Base-by-base conservation (phyloP, 176 grass and related monocot species). In the bread wheat (Triticum aestivum) region DNA sequence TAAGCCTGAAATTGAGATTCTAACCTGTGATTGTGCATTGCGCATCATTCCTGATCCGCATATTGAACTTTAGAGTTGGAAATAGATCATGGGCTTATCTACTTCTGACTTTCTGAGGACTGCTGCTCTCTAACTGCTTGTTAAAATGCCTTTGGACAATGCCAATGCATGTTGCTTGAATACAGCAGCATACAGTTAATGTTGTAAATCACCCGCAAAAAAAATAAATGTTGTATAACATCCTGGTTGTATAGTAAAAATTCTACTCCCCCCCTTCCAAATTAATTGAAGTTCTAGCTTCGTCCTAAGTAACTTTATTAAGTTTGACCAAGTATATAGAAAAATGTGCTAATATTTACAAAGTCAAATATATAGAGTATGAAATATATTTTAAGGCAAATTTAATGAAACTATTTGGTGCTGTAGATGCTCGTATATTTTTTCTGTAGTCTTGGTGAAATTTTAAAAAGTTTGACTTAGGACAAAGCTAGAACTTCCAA, bases 121-220 rank as follows among this genome's bases (percentile, higher is more conserved):
- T 44, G 73, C n/a, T 65, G 29, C 9, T 52, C 15, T 29, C 0
- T 21, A 87, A 64, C 21, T 35, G 13, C 37, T 87, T 72, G 1
- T 33, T 11, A 58, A 21, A 52, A 74, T 17, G 72, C 20, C 9
- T 74, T 87, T 24, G 61, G 52, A 73, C 13, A 54, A 63, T 72
- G 39, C 63, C 29, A 54, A 65, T 20, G 64, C 80, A 15, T 61
- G 35, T 23, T 83, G 63, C 34, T 72, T 83, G 21, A 83, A 83
- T 83, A 39, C 68, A 83, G 35, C n/a, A 72, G n/a, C 33, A 59
- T 59, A 58, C 32, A 59, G 5, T 17, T 63, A 73, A 74, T 74
- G 15, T 9, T 61, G 7, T 63, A 26, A 8, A 63, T 42, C 41
- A 42, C 41, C 41, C 41, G 8, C 8, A 42, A 42, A 42, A 42